phyloP scores from a whole-genome alignment of 345 rosid genomes.

The Camelina neglecta region DNA sequence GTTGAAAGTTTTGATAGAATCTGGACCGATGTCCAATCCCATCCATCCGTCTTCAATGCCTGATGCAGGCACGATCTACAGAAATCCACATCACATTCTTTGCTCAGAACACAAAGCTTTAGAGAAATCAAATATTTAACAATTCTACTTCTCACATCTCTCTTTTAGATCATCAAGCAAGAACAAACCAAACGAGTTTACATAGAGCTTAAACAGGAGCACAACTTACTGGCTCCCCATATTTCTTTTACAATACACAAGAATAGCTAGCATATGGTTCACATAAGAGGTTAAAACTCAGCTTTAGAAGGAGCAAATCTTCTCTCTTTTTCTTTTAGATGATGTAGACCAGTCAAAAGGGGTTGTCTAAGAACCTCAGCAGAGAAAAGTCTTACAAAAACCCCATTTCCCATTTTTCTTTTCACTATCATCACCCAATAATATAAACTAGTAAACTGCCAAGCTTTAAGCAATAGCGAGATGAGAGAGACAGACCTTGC shows the following conservation, averaged over 20 bases:
- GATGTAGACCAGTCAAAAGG: not conserved
- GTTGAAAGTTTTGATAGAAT: slow-evolving; percentile 68
- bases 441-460: not conserved
- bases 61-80: slow-evolving; percentile 77
- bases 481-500: slow-evolving; percentile 59
- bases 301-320: not conserved
- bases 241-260: not conserved
- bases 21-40: slow-evolving; percentile 95
- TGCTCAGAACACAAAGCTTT: slow-evolving; percentile 12
- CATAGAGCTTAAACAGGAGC: not conserved
- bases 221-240: not conserved
- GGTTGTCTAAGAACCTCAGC: slow-evolving; percentile 11
- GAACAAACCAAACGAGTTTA: not conserved
- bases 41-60: slow-evolving; percentile 90
- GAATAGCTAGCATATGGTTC: not conserved
- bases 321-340: not conserved
- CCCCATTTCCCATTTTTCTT: not conserved
- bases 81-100: slow-evolving; percentile 18
- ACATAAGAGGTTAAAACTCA: not conserved
- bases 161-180: slow-evolving; percentile 18
- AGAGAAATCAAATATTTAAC: not conserved
- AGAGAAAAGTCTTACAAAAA: not conserved
- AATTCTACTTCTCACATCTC: slow-evolving; percentile 2
- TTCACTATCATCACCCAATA: not conserved
- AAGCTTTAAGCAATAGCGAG: not conserved